phyloP scores from a whole-genome alignment of 805 yeast genomes.

The Starmerella kuoi region DNA sequence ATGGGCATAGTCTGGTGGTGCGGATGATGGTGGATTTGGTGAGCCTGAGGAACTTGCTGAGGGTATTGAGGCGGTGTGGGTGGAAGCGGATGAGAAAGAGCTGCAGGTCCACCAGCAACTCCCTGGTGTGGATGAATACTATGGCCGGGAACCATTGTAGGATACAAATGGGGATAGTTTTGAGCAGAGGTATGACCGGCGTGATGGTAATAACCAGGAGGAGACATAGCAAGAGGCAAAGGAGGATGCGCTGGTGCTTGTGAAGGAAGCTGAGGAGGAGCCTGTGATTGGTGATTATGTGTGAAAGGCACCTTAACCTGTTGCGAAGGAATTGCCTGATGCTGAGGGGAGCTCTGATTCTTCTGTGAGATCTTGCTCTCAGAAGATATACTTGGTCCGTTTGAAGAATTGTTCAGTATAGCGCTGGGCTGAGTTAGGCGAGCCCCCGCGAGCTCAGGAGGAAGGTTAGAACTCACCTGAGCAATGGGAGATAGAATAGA shows the following conservation, averaged over 20 bases:
- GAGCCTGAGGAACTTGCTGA: not conserved
- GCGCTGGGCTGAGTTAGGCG: not conserved
- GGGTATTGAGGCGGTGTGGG: not conserved
- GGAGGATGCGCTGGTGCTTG: not conserved
- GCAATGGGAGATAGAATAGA: slow-evolving; percentile 1
- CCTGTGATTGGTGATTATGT: not conserved
- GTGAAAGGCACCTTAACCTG: not conserved
- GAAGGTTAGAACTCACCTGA: not conserved
- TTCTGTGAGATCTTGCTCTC: not conserved
- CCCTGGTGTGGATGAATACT: not conserved
- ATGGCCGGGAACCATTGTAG: not conserved
- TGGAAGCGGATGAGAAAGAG: not conserved
- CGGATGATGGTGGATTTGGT: not conserved
- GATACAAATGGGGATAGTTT: not conserved
- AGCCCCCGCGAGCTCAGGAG: slow-evolving; percentile 2
- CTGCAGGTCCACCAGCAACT: not conserved
- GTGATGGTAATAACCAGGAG: no score
- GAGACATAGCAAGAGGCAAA: not conserved
- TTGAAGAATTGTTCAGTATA: not conserved
- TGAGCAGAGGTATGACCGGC: not conserved
- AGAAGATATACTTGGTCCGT: not conserved
- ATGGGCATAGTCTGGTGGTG: not conserved
- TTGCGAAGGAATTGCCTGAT: not conserved
- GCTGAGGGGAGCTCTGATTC: not conserved
- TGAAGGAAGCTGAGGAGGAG: not conserved